Conservation (phyloP, 176 grass and related monocot genomes). For the Bolboschoenus planiculmis region DNA sequence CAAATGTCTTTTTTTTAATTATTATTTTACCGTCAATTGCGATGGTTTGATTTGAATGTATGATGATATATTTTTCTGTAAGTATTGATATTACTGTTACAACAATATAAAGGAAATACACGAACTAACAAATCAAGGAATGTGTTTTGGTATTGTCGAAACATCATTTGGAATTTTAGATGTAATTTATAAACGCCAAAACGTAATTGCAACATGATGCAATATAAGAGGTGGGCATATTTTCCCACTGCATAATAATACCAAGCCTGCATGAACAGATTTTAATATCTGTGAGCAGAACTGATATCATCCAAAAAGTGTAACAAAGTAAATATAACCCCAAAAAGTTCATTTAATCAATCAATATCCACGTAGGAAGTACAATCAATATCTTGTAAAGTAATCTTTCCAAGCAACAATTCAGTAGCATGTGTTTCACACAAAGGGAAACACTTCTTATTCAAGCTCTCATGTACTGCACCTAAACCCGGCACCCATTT, state of each 20-base stretch:
- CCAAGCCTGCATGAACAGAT: neutral
- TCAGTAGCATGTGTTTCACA: constrained; percentile 68
- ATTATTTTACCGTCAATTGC: too few relatives aligned
- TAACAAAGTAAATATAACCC: neutral
- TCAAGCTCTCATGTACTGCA: constrained; percentile 73
- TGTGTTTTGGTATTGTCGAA: too few relatives aligned
- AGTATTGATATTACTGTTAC: too few relatives aligned
- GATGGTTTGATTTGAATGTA: too few relatives aligned
- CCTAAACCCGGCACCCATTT: constrained; percentile 78
- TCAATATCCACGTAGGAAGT: constrained; percentile 60
- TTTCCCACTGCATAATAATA: too few relatives aligned
- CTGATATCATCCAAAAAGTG: neutral
- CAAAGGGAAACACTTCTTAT: constrained; percentile 84
- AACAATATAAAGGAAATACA: too few relatives aligned
- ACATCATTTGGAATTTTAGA: too few relatives aligned
- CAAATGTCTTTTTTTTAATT: neutral
- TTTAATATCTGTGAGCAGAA: neutral
- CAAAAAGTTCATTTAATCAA: constrained; percentile 4
- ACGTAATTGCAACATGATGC: too few relatives aligned
- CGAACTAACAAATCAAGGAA: neutral
- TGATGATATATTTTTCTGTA: too few relatives aligned
- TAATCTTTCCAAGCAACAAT: constrained; percentile 73
- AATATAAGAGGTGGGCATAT: too few relatives aligned
- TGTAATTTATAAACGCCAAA: too few relatives aligned
- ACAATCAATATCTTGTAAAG: constrained; percentile 80